Percentiles rank a stretch among this genome's conserved stretches.
phyloP scores from a whole-genome alignment of 176 grass and related monocot species.

The Tillandsia leiboldiana region DNA sequence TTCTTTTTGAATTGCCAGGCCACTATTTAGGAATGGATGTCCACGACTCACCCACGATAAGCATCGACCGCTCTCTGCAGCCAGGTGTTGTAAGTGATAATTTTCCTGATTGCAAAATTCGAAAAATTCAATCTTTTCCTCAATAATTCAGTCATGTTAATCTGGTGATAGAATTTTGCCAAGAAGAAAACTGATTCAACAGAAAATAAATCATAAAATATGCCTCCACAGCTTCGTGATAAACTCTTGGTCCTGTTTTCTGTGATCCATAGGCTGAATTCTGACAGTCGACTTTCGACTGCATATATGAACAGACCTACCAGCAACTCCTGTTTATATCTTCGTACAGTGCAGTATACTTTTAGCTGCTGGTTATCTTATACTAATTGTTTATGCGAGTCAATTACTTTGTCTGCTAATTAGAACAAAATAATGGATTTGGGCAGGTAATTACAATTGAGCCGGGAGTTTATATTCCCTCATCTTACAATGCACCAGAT shows the following conservation, averaged over 20 bases:
- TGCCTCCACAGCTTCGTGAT: too few relatives aligned
- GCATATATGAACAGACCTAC: too few relatives aligned
- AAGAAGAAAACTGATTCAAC: too few relatives aligned
- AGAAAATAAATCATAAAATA: too few relatives aligned
- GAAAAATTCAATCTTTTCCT: background rate
- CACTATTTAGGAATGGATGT: conserved; percentile 94
- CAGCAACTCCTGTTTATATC: too few relatives aligned
- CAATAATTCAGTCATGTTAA: background rate
- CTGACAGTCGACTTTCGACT: too few relatives aligned
- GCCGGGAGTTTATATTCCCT: conserved; percentile 75
- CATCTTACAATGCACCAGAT: conserved; percentile 37
- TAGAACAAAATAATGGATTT: background rate
- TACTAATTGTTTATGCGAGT: background rate
- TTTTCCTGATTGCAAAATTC: background rate
- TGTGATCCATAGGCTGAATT: too few relatives aligned
- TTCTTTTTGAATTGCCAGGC: conserved; percentile 32
- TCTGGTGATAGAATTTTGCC: background rate
- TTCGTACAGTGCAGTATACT: background rate
- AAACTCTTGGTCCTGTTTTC: too few relatives aligned
- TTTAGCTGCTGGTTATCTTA: background rate
- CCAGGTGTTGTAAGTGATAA: conserved; percentile 68
- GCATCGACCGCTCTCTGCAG: conserved; percentile 45
- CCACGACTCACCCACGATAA: conserved; percentile 56
- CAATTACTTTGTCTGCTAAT: background rate
- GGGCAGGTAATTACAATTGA: conserved; percentile 84